Base-by-base conservation (phyloP, 2,329 filamentous ascomycete genomes). In the Onygenales sp. region DNA sequence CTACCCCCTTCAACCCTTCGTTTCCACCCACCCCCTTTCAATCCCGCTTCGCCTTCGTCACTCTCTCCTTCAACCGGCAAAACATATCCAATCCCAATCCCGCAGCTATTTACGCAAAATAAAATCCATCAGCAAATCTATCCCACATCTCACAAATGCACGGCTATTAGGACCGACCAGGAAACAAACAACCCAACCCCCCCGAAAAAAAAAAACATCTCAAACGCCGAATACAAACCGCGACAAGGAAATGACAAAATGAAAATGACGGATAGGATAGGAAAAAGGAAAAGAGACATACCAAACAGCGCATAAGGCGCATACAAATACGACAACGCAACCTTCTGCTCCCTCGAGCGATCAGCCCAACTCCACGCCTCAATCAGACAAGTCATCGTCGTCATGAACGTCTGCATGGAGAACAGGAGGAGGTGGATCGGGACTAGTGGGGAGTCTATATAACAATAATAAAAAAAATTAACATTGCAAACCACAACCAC, bases 341-440 rank as follows among this genome's bases (percentile, higher is more conserved):
- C 62, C 61, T 80, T 82, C 59, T 80, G 70, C 2, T 61, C 63
- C 1, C 63, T 57, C 0, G 69, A 68, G 33, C 77, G 71, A 46
- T 71, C 71, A 2, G 66, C 63, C 80, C 83, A 87, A 57, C 71
- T 73, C 66, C 78, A 69, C 59, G 79, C 80, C 54, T 86, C 83
- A 2, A 77, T 74, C 45, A 86, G 73, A 61, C 83, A 87, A 0
- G 80, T 80, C 43, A 80, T 61, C 0, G 84, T 85, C 1, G 83
- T 85, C 53, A 86, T 57, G 38, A 76, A 79, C 0, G 81, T 79
- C 61, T 85, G 76, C 8, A 81, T 65, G 0, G 79, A 77, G 59
- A 80, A 86, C 2, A 81, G 67, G 1, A 86, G 74, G 1, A 87
- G 70, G 50, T 83, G 77, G 0, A 86, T 66, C 0, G 83, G 81